Evolutionary conservation across 2,329 filamentous ascomycete genomes (phyloP).

Genomic region (Leptographium lundbergii): DNA sequence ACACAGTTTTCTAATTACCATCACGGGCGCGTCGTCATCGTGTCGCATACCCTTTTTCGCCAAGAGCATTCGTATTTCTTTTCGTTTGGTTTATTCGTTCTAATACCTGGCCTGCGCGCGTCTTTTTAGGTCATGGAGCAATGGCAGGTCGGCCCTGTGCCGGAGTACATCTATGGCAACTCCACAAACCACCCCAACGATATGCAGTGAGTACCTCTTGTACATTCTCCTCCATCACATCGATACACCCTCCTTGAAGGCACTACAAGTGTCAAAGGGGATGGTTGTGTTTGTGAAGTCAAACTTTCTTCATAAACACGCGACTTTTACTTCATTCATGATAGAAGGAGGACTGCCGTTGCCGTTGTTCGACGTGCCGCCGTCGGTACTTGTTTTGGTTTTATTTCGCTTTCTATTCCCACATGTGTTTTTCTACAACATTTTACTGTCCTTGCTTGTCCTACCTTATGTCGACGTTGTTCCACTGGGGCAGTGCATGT

Average conservation of each 20-base stretch:
- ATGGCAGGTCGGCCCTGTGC: slow-evolving; percentile 48
- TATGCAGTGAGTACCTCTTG: slow-evolving; percentile 41
- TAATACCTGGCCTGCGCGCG: slow-evolving; percentile 1
- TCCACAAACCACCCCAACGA: slow-evolving; percentile 41
- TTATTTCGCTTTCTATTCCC: not conserved
- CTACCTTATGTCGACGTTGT: not conserved
- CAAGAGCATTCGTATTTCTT: not conserved
- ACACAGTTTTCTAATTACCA: not conserved
- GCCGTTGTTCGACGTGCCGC: not conserved
- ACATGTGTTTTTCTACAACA: not conserved
- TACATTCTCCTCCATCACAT: slow-evolving; percentile 15
- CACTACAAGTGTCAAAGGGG: not conserved
- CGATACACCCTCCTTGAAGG: not conserved
- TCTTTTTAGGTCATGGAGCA: slow-evolving; percentile 41
- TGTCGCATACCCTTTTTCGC: not conserved
- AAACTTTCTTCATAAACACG: not conserved
- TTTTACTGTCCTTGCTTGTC: not conserved
- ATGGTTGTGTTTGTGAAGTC: not conserved
- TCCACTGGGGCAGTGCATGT: not conserved
- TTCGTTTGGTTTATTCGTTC: not conserved
- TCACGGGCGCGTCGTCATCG: not conserved
- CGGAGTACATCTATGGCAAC: slow-evolving; percentile 45
- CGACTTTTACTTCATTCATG: not conserved
- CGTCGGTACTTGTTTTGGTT: not conserved
- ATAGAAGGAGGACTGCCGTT: not conserved